Conservation (phyloP, 2,329 filamentous ascomycete species). For the Chaetoscypha palmicola region DNA sequence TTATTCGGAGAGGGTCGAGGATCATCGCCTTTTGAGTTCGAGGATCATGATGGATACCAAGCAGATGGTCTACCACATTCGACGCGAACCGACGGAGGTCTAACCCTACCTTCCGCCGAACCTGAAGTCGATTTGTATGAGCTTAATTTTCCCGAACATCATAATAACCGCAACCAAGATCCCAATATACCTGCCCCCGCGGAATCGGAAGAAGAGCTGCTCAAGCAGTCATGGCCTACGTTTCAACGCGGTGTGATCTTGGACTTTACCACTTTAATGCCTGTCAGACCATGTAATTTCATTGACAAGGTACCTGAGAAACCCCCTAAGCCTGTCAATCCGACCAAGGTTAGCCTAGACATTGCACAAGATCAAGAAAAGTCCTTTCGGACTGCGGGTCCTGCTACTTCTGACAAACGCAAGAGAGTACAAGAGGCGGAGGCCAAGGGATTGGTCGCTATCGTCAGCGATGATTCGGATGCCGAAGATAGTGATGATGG, state of each 20-base stretch:
- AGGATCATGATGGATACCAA: slow-evolving; percentile 17
- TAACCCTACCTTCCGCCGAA: slow-evolving; percentile 19
- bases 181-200: slow-evolving; percentile 60
- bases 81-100: slow-evolving; percentile 12
- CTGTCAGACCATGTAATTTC: slow-evolving; percentile 70
- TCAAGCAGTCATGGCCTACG: slow-evolving; percentile 73
- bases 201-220: slow-evolving; percentile 65
- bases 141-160: slow-evolving; percentile 40
- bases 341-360: slow-evolving; percentile 83
- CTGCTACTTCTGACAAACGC: slow-evolving; percentile 45
- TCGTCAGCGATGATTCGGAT: slow-evolving; percentile 34
- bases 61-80: slow-evolving; percentile 15
- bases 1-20: slow-evolving; percentile 55
- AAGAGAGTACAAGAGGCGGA: slow-evolving; percentile 48
- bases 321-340: slow-evolving; percentile 72
- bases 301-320: slow-evolving; percentile 72
- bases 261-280: slow-evolving; percentile 75
- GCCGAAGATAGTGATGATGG: slow-evolving; percentile 40
- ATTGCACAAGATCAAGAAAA: slow-evolving; percentile 81
- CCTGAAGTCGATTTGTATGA: slow-evolving; percentile 28
- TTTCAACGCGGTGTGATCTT: slow-evolving; percentile 71
- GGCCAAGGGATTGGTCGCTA: slow-evolving; percentile 40
- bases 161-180: slow-evolving; percentile 45
- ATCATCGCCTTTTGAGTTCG: slow-evolving; percentile 26
- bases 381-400: slow-evolving; percentile 67